Base-by-base conservation (phyloP, 2,329 filamentous ascomycete species). In the Diplodia sapinea region DNA sequence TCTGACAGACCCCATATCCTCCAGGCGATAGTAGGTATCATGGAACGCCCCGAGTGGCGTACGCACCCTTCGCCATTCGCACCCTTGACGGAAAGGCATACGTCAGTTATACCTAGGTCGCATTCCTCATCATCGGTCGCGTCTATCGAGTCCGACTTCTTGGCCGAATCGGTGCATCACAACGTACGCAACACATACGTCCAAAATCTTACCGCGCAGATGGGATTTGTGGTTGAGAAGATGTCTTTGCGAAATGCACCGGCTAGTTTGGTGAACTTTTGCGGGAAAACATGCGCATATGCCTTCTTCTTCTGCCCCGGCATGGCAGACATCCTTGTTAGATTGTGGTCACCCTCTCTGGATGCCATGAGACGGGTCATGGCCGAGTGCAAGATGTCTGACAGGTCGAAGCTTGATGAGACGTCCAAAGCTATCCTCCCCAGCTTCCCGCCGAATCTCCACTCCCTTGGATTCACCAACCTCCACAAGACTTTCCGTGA, bases 251-350 rank as follows among this genome's bases (percentile, higher is more conserved):
- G 92, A 59, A 90, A 93, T 73, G 87, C 88, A 11, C 86, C 88
- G 49, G 87, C 87, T 50, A 83, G 83, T 71, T 71, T 83, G 29
- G 91, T 97, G 68, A 90, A 91, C 36, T 97, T 97, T 76, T 93
- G 92, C 65, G 94, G 92, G 69, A 96, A 95, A 79, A 92, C 93
- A 4, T 94, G 91, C 74, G 93, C 94, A 1, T 97, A 96, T 78
- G 93, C 92, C 36, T 97, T 96, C 79, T 95, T 94, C 80, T 97
- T 96, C 74, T 94, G 92, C 33, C 92, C 93, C 0, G 92, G 92
- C 4, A 87, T 96, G 66, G 91, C 92, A 8, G 93, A 96, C 74
- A 87, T 96, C 62, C 83, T 97, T 59, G 87, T 94, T 31, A 88
- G 93, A 17, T 82, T 97, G 5, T 97, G 94, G 93, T 88, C 87